Percentiles rank a stretch among this genome's conserved stretches.
Evolutionary conservation across 192 early-diverging fungal species (phyloP).

Genomic region (Coemansia pectinata): DNA sequence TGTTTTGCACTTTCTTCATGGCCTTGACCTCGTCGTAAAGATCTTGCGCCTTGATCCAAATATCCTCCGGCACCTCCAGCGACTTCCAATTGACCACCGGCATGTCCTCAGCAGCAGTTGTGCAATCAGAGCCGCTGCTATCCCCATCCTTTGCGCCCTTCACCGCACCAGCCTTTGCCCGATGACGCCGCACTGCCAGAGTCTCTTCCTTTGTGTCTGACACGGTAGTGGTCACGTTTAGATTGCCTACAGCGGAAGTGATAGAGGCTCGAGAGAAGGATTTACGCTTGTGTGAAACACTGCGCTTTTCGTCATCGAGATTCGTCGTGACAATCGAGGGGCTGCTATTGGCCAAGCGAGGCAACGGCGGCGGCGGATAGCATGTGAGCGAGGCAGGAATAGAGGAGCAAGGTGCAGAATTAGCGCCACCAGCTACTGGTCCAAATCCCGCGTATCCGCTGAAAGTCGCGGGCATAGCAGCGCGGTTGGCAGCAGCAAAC

Average conservation of each 20-base stretch:
- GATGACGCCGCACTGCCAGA: not conserved
- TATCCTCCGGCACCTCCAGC: constrained; percentile 34
- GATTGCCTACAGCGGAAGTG: not conserved
- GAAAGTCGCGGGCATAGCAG: not conserved
- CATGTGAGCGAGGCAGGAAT: not conserved
- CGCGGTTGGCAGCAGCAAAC: not conserved
- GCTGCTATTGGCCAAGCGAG: constrained; percentile 2
- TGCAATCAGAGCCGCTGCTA: not conserved
- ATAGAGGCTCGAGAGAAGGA: not conserved
- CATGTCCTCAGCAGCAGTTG: not conserved
- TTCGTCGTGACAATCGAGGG: not conserved
- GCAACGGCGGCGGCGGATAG: not conserved
- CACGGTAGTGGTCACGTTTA: not conserved
- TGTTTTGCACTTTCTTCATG: constrained; percentile 64
- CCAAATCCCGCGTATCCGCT: not conserved
- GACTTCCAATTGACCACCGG: constrained; percentile 43
- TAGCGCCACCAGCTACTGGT: not conserved
- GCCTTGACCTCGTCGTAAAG: constrained; percentile 62
- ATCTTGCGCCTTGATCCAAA: constrained; percentile 34
- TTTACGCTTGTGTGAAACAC: constrained; percentile 5
- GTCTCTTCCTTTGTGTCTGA: not conserved
- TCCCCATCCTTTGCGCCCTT: not conserved
- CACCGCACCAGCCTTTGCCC: not conserved
- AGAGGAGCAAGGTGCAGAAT: not conserved
- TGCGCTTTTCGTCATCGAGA: not conserved